A percentile compares a stretch with the other conserved stretches of the same genome.
phyloP scores from a whole-genome alignment of 176 grass and related monocot genomes.

The Metroxylon sagu region DNA sequence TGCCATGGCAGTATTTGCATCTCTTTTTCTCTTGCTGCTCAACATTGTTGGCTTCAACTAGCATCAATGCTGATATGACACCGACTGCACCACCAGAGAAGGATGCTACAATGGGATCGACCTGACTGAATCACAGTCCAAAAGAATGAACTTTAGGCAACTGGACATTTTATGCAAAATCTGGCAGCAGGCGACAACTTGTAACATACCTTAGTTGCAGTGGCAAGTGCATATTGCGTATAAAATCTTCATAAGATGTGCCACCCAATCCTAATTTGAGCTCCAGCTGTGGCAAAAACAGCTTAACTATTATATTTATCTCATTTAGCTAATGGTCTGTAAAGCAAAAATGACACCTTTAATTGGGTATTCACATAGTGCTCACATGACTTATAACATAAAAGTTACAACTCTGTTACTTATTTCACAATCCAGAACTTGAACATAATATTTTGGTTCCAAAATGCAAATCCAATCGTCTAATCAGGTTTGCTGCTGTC shows the following conservation, averaged over 20 bases:
- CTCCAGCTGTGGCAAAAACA: constrained; percentile 54
- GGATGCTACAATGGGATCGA: constrained; percentile 91
- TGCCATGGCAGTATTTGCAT: constrained; percentile 87
- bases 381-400: too few relatives aligned
- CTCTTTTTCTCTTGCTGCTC: constrained; percentile 93
- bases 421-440: too few relatives aligned
- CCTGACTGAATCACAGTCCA: constrained; percentile 46
- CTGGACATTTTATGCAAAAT: not conserved
- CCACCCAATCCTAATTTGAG: constrained; percentile 86
- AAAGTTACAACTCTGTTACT: too few relatives aligned
- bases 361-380: too few relatives aligned
- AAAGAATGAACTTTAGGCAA: constrained; percentile 1
- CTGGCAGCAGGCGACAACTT: too few relatives aligned
- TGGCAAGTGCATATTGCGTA: constrained; percentile 66
- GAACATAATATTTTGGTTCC: too few relatives aligned
- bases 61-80: constrained; percentile 86
- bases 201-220: constrained; percentile 64
- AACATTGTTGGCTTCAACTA: constrained; percentile 80
- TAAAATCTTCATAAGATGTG: constrained; percentile 94
- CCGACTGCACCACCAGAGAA: constrained; percentile 85
- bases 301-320: constrained; percentile 2
- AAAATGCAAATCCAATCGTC: too few relatives aligned
- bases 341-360: not conserved
- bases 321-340: not conserved
- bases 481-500: too few relatives aligned